Evolutionary conservation across 208 protist genomes (phyloP).

Genomic region (Leishmania guyanensis): DNA sequence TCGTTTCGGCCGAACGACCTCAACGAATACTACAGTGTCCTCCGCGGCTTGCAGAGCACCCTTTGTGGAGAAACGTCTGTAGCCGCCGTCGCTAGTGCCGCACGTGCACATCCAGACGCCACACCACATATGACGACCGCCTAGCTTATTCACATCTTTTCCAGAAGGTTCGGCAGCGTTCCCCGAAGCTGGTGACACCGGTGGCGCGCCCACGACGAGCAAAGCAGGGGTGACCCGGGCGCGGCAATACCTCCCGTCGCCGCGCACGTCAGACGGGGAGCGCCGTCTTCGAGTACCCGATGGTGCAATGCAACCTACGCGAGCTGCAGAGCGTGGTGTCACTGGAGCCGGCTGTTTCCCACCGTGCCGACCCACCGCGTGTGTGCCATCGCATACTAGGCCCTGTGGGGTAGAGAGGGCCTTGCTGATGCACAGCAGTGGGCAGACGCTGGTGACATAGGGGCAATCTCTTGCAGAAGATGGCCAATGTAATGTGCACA

Average conservation of each 20-base stretch:
- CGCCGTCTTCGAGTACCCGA: conserved; percentile 45
- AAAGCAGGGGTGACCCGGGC: neutral
- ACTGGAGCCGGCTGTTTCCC: conserved; percentile 49
- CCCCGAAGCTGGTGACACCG: neutral
- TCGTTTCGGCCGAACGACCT: conserved; percentile 67
- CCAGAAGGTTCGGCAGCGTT: neutral
- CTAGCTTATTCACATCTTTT: conserved; percentile 29
- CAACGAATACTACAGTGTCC: conserved; percentile 47
- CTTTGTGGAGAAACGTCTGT: conserved; percentile 35
- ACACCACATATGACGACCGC: conserved; percentile 35
- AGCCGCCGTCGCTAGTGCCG: conserved; percentile 13
- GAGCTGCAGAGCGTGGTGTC: conserved; percentile 40
- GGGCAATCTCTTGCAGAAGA: conserved; percentile 26
- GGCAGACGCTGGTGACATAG: conserved; percentile 32
- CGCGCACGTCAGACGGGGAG: conserved; percentile 8
- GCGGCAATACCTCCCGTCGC: neutral
- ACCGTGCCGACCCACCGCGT: conserved; percentile 23
- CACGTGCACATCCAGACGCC: conserved; percentile 21
- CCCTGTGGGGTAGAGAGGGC: neutral
- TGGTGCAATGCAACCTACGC: conserved; percentile 43
- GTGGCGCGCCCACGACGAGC: neutral
- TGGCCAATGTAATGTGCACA: conserved; percentile 37
- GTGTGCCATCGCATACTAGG: neutral
- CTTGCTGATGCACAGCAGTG: neutral
- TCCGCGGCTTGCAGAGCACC: conserved; percentile 46